A percentile compares a stretch with the other conserved stretches of the same genome.
Conservation (phyloP, 768 basidiomycete species). For the Lanmaoa rubissima region DNA sequence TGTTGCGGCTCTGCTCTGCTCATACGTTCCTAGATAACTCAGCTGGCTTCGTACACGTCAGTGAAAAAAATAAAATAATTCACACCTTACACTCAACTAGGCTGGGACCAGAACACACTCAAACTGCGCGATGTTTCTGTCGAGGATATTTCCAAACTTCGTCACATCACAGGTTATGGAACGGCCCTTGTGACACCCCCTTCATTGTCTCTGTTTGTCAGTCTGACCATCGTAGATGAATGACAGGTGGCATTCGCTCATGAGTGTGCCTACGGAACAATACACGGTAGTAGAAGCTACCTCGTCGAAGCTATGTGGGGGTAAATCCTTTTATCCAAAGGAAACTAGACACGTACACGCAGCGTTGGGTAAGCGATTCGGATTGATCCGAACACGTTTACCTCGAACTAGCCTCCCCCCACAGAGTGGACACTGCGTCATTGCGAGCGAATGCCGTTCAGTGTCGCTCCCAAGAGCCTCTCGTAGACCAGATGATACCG, state of each 20-base stretch:
- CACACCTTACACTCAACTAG: not conserved
- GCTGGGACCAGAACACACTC: not conserved
- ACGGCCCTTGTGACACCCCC: not conserved
- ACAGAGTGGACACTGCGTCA: not conserved
- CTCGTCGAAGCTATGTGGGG: not conserved
- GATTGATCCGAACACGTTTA: not conserved
- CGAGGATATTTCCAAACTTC: not conserved
- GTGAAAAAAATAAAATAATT: not conserved
- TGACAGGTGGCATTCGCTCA: not conserved
- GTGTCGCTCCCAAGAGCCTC: not conserved
- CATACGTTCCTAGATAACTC: not conserved
- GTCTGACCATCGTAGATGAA: not conserved
- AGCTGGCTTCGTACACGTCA: not conserved
- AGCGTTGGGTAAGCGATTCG: not conserved
- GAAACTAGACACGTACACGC: not conserved
- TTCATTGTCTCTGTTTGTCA: not conserved
- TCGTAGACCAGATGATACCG: constrained; percentile 6
- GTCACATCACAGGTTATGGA: not conserved
- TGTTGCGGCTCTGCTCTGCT: not conserved
- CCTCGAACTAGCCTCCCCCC: not conserved
- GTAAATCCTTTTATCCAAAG: not conserved
- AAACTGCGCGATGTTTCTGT: not conserved
- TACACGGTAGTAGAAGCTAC: not conserved
- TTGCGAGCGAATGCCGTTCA: not conserved
- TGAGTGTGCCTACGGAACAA: not conserved